Evolutionary conservation across 108 stramenopile species (phyloP).

Genomic region (Nitzschia inconspicua): DNA sequence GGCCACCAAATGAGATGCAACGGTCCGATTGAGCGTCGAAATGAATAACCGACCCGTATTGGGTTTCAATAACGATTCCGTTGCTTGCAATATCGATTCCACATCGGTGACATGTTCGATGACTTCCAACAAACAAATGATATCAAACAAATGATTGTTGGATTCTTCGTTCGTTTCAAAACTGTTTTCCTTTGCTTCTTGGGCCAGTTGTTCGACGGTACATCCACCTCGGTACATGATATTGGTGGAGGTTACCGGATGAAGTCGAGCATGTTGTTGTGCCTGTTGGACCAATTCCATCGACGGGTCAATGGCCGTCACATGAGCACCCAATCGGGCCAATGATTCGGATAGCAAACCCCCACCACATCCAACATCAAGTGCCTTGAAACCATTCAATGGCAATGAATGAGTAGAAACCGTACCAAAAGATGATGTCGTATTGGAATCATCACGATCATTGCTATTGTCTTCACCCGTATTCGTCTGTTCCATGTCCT

Average conservation of each 20-base stretch:
- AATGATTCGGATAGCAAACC: conserved; percentile 87
- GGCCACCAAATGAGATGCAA: conserved; percentile 73
- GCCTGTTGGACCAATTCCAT: conserved; percentile 56
- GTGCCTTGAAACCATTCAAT: conserved; percentile 32
- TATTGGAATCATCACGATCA: neutral
- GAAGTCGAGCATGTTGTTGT: conserved; percentile 43
- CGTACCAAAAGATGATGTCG: neutral
- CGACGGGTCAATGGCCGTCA: conserved; percentile 85
- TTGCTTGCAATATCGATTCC: conserved; percentile 52
- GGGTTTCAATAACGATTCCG: conserved; percentile 66
- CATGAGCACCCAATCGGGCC: conserved; percentile 78
- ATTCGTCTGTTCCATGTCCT: neutral
- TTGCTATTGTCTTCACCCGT: neutral
- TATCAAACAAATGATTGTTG: no score
- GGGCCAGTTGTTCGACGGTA: conserved; percentile 70
- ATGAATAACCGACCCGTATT: conserved; percentile 77
- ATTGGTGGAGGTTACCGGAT: conserved; percentile 20
- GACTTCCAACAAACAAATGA: conserved; percentile 90
- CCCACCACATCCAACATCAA: conserved; percentile 94
- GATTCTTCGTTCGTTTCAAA: conserved; percentile 6
- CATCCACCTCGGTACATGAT: conserved; percentile 65
- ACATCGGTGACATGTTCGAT: conserved; percentile 88
- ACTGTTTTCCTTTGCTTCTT: conserved; percentile 5
- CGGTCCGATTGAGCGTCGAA: conserved; percentile 91
- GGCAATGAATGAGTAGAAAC: conserved; percentile 13